phyloP scores from a whole-genome alignment of 2,329 filamentous ascomycete genomes.

The Colletotrichum sublineola region DNA sequence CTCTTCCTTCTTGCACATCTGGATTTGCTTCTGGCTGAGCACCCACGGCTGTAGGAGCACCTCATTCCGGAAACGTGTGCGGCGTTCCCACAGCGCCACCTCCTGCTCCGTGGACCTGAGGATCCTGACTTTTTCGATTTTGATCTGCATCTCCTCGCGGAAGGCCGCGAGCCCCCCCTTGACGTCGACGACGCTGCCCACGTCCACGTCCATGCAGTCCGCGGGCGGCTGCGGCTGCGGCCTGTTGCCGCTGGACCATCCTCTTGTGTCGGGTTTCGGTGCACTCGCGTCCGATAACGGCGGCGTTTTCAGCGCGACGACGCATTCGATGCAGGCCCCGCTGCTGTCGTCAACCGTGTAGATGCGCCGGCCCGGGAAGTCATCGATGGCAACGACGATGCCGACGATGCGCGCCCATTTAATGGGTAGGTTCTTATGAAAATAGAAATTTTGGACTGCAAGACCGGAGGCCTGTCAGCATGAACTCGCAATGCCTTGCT shows the following conservation, averaged over 20 bases:
- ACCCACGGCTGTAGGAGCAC: slow-evolving; percentile 68
- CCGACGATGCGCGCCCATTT: slow-evolving; percentile 81
- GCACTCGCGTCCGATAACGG: slow-evolving; percentile 13
- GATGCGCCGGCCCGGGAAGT: slow-evolving; percentile 60
- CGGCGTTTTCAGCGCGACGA: slow-evolving; percentile 44
- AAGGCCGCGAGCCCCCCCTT: slow-evolving; percentile 66
- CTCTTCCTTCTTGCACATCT: slow-evolving; percentile 58
- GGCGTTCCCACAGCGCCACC: slow-evolving; percentile 70
- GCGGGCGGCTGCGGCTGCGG: slow-evolving; percentile 33
- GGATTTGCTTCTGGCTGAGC: slow-evolving; percentile 63
- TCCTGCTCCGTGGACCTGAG: slow-evolving; percentile 69
- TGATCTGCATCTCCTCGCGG: slow-evolving; percentile 64
- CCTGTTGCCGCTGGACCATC: slow-evolving; percentile 8
- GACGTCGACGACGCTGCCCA: slow-evolving; percentile 69
- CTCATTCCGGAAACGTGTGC: slow-evolving; percentile 61
- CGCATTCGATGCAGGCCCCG: slow-evolving; percentile 68
- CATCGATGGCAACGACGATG: slow-evolving; percentile 74
- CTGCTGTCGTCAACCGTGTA: slow-evolving; percentile 77
- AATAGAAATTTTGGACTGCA: slow-evolving; percentile 68
- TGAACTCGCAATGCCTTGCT: neutral
- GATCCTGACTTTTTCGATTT: slow-evolving; percentile 62
- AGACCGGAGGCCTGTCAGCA: neutral
- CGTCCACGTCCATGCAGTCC: slow-evolving; percentile 55
- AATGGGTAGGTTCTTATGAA: slow-evolving; percentile 81
- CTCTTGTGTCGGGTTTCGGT: slow-evolving; percentile 4